Evolutionary conservation across 208 protist genomes (phyloP), one percentile per base, ranked within the genome.

Genomic region (Leishmania major): DNA sequence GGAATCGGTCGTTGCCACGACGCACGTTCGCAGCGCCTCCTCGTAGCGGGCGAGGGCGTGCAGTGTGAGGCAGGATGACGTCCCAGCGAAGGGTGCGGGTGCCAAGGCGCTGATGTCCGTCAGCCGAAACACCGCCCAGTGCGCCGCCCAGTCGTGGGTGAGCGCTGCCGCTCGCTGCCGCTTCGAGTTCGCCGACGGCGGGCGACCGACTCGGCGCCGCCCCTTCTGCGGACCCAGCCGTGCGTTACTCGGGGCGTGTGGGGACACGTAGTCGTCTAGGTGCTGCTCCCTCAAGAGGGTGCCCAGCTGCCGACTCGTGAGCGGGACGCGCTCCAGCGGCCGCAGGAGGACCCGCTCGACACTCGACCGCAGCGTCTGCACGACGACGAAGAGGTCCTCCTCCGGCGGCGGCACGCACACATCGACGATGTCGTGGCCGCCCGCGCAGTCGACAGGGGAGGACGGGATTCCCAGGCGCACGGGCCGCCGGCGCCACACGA

Each of bases 401-500:
- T 91, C 85, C 19, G 91, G 81, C 10, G 75, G 59, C 1, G 88
- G 84, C 37, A 82, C 70, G 13, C 45, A 64, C 40, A 19, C 49
- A n/a, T 80, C 78, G 13, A 11, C 60, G 37, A 13, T 51, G n/a
- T 49, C 67, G 78, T 49, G 3, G 67, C 25, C 60, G 51, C 51
- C 17, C 6, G 49, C 47, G 28, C 19, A 17, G 69, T 59, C 0
- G 17, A 13, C 22, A 15, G 51, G 35, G n/a, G 6, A 17, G 28
- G 51, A 51, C 19, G 45, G 76, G 53, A 69, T 22, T 0, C 55
- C 55, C 55, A 75, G 40, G 11, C 47, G 62, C n/a, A 77, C n/a
- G 4, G 83, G 86, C 2, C 88, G 91, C 17, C 88, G 90, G 25
- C 92, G 91, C 94, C 94, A 97, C 8, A 97, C 94, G 77, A 97